Evolutionary conservation across 2,329 filamentous ascomycete species (phyloP), one percentile per base, ranked within the genome.

Genomic region (Microdochium paspali): DNA sequence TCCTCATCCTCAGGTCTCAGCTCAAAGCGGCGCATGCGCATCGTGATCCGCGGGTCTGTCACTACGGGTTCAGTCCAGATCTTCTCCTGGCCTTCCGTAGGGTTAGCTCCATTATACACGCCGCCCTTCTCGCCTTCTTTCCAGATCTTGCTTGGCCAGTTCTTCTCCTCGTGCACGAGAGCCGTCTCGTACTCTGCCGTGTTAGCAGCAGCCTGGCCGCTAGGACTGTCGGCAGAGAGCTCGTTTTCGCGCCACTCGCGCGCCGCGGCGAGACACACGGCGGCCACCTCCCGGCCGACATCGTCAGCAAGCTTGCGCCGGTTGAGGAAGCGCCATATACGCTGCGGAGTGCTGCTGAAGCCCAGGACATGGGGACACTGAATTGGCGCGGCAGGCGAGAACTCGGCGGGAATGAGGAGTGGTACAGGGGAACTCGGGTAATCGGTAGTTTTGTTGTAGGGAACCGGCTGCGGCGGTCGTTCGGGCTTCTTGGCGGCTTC

Each of bases 311-410:
- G 75, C 52, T 79, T 70, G 47, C 93, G 85, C 51, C 85, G 84
- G 64, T 85, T 95, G 51, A 98, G 73, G 75, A 90, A 98, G 54
- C 93, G 86, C 60, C 85, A 86, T 51, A 97, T 74, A 50, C 93
- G 84, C 54, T 83, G 85, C 1, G 90, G 87, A 2, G 91, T 96
- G 69, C 93, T 91, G 52, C 87, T 71, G 72, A 98, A 95, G 50
- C 93, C 93, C 25, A 98, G 84, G 49, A 96, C 78, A 63, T 97
- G 91, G 1, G 91, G 91, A 65, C 95, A 87, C 39, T 79, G 73
- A 50, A 98, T 76, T 13, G 85, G 75, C 23, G 77, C 72, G 5
- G 85, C 82, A 40, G 89, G 89, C 31, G 83, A 79, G 59, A 98
- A 80, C 50, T 84, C 78, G 52, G 72, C 60, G 3, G 91, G 91